These are phyloP conservation scores for Pulveroboletus sp. DNA, from an alignment of 768 basidiomycete species.

Conservation along the genomic window DNA sequence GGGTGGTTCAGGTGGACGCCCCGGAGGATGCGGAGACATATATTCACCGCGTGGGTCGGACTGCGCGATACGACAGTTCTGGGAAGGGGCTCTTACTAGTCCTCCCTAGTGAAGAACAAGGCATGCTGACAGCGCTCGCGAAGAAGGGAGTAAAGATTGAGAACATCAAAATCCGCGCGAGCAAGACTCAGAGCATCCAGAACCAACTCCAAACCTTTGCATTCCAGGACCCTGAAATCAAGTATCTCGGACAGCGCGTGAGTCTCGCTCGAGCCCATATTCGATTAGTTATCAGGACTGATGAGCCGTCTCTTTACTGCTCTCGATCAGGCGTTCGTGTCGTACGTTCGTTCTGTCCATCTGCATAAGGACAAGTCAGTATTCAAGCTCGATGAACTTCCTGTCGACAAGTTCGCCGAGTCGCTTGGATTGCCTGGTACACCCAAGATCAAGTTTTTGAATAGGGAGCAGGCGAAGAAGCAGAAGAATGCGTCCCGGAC, in stretches of 20 bases:
- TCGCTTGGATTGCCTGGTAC: slow-evolving; percentile 90
- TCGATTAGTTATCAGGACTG: not conserved
- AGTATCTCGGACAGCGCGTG: slow-evolving; percentile 92
- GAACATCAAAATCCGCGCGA: slow-evolving; percentile 83
- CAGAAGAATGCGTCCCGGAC: slow-evolving; percentile 70
- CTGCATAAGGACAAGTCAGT: slow-evolving; percentile 92
- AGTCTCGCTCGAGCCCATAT: slow-evolving; percentile 16
- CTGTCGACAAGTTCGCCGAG: slow-evolving; percentile 79
- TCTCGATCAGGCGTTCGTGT: slow-evolving; percentile 76
- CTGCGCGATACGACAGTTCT: slow-evolving; percentile 87
- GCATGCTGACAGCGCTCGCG: slow-evolving; percentile 70
- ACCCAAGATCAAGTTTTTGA: slow-evolving; percentile 90
- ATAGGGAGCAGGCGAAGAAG: slow-evolving; percentile 60
- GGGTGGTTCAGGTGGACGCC: slow-evolving; percentile 94
- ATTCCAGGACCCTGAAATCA: slow-evolving; percentile 95
- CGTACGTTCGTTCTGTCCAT: slow-evolving; percentile 89
- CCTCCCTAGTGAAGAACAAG: slow-evolving; percentile 88
- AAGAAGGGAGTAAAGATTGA: slow-evolving; percentile 68
- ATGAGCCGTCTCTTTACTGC: not conserved
- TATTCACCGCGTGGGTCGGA: slow-evolving; percentile 94
- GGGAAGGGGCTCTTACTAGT: slow-evolving; percentile 84
- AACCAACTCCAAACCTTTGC: slow-evolving; percentile 89
- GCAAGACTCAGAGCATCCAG: slow-evolving; percentile 80
- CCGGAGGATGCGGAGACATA: slow-evolving; percentile 98
- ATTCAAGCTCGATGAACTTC: slow-evolving; percentile 82